Percentiles rank a stretch among this genome's conserved stretches.
Evolutionary conservation across 2,329 filamentous ascomycete genomes (phyloP).

Genomic region (Penicillium nordicum): DNA sequence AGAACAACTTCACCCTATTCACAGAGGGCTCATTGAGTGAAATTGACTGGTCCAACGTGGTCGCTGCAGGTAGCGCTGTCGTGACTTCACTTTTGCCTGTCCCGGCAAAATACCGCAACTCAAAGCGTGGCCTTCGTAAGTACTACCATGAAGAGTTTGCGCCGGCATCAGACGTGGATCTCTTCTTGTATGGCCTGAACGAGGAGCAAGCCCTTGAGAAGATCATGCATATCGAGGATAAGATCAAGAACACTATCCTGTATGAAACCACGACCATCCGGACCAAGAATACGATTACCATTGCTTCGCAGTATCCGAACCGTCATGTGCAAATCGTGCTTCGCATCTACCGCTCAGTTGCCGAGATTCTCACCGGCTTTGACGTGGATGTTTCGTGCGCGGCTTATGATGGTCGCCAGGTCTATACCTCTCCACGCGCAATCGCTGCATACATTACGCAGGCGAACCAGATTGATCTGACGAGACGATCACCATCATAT

Average conservation of each 20-base stretch:
- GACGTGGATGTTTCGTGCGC: conserved; percentile 82
- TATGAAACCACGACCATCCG: conserved; percentile 80
- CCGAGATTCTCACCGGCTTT: conserved; percentile 82
- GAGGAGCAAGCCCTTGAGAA: conserved; percentile 77
- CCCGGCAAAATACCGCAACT: conserved; percentile 57
- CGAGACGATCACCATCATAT: conserved; percentile 77
- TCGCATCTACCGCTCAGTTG: conserved; percentile 77
- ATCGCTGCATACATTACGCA: conserved; percentile 78
- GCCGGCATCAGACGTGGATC: conserved; percentile 80
- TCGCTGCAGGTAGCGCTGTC: conserved; percentile 76
- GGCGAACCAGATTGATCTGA: conserved; percentile 74
- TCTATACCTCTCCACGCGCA: conserved; percentile 74
- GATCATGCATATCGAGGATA: conserved; percentile 75
- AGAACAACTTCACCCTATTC: conserved; percentile 76
- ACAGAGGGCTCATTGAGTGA: conserved; percentile 73
- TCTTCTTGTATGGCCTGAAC: conserved; percentile 77
- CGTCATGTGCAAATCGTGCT: conserved; percentile 84
- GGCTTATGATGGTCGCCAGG: conserved; percentile 75
- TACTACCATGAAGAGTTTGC: conserved; percentile 81
- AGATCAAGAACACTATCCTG: conserved; percentile 72
- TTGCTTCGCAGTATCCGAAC: conserved; percentile 77
- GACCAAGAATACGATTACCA: conserved; percentile 84
- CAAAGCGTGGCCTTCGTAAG: conserved; percentile 60
- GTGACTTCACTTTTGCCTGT: conserved; percentile 74
- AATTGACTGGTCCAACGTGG: conserved; percentile 76